Evolutionary conservation across 306 rosid species (phyloP).

Genomic region (Dryas drummondii): DNA sequence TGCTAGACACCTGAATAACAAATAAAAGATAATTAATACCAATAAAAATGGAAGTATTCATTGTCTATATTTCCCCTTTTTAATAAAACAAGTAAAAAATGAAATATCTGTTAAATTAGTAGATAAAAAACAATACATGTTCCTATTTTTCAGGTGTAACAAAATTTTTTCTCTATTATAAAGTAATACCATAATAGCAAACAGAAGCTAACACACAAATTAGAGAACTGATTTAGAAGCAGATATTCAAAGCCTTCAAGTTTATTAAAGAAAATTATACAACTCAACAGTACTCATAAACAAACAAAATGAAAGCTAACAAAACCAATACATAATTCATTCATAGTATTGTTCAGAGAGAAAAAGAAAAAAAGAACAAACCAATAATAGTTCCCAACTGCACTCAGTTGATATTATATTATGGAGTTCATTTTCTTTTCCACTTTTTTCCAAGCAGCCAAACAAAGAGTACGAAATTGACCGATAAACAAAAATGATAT

Average conservation of each 20-base stretch:
- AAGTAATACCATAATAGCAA: not conserved
- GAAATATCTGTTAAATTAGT: not conserved
- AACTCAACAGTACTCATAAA: not conserved
- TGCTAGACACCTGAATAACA: conserved; percentile 48
- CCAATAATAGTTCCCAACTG: no score
- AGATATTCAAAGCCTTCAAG: not conserved
- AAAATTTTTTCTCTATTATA: not conserved
- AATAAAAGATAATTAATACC: not conserved
- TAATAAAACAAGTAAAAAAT: not conserved
- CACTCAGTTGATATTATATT: no score
- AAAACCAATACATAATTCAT: not conserved
- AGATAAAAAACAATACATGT: not conserved
- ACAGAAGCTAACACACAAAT: not conserved
- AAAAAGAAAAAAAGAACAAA: no score
- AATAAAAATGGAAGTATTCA: not conserved
- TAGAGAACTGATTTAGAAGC: not conserved
- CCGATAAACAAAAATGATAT: not conserved
- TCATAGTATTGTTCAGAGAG: not conserved
- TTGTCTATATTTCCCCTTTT: not conserved
- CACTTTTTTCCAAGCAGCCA: not conserved
- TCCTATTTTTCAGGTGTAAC: no score
- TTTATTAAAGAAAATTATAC: not conserved
- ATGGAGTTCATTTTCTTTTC: no score
- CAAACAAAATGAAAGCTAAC: not conserved
- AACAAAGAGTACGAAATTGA: not conserved